Base-by-base conservation (phyloP, 192 early-diverging fungal genomes). In the Coemansia sp. region DNA sequence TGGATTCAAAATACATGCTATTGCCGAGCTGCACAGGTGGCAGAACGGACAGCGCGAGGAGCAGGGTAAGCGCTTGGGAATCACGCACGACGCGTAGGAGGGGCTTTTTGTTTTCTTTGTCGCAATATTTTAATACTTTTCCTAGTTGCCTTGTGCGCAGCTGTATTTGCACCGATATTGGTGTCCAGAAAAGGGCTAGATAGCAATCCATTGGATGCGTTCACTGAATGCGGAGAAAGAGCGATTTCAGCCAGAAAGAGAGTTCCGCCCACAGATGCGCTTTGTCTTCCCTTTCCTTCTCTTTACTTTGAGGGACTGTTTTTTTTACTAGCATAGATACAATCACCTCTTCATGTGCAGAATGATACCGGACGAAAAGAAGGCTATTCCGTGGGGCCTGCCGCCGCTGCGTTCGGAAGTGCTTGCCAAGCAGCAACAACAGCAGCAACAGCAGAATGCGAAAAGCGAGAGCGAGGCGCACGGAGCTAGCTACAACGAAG, bases 1-100 rank as follows among this genome's bases (percentile, higher is more conserved):
- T 87, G 97, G 97, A 9, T 99, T 99, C 85, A 92, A 90, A 63
- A 78, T 99, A 41, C 93, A 99, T 76, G 82, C 84, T 20, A 87
- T 87, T 29, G 93, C 95, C 20, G 87, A 90, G 64, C 91, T 93
- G 66, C 93, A 96, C 67, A 82, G 95, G 69, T 90, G 87, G 84
- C 97, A 96, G 86, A 92, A 98, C 73, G 85, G 88, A 56, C 64
- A 92, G 69, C 84, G 90, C 45, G 90, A 94, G 71, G 84, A 90
- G 66, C 86, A 89, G 69, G 71, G 75, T 66, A 69, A 69, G 43
- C 72, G 78, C 1, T 49, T 80, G 68, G 77, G 68, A n/a, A 4
- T 35, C 15, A 11, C 54, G 7, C 33, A 17, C 32, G 14, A n/a
- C 32, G 17, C 48, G 48, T 50, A 23, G 11, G 20, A n/a, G n/a